These are phyloP conservation scores for Chlorella sorokiniana DNA, from an alignment of 139 green algal species.

Conservation along the genomic window DNA sequence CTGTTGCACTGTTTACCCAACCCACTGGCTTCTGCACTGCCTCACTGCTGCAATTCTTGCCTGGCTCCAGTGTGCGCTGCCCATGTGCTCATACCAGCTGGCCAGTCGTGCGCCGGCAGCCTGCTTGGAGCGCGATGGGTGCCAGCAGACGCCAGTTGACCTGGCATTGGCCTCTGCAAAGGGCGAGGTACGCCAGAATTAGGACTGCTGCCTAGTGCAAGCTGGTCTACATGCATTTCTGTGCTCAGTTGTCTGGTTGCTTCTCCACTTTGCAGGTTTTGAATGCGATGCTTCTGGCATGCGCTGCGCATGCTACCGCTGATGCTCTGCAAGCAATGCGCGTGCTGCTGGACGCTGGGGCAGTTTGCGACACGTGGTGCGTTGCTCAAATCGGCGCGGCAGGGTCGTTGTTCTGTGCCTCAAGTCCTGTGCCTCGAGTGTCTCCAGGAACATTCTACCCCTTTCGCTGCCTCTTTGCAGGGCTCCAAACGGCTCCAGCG, in stretches of 20 bases:
- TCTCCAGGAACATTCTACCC: background rate
- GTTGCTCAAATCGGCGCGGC: slow-evolving; percentile 20
- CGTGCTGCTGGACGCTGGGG: slow-evolving; percentile 60
- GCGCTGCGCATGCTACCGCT: slow-evolving; percentile 43
- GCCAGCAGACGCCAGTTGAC: slow-evolving; percentile 60
- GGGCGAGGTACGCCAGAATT: slow-evolving; percentile 42
- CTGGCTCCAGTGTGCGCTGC: slow-evolving; percentile 56
- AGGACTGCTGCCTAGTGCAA: background rate
- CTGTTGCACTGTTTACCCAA: background rate
- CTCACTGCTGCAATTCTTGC: no score
- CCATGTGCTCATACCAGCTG: slow-evolving; percentile 75
- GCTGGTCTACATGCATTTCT: background rate
- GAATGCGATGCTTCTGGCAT: slow-evolving; percentile 82
- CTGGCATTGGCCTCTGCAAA: slow-evolving; percentile 56
- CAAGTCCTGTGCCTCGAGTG: no score
- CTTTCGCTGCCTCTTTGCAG: background rate
- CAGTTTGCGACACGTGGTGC: slow-evolving; percentile 75
- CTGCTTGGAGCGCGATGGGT: slow-evolving; percentile 55
- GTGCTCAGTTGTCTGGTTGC: background rate
- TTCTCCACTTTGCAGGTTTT: slow-evolving; percentile 52
- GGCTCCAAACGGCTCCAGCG: slow-evolving; percentile 69
- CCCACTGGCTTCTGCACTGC: no score
- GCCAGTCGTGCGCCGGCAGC: slow-evolving; percentile 48
- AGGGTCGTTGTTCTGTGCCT: background rate
- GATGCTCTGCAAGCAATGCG: slow-evolving; percentile 54